Evolutionary conservation across 176 grass and related monocot species (phyloP), one percentile per base, ranked within the genome.

Genomic region (Ananas comosus): DNA sequence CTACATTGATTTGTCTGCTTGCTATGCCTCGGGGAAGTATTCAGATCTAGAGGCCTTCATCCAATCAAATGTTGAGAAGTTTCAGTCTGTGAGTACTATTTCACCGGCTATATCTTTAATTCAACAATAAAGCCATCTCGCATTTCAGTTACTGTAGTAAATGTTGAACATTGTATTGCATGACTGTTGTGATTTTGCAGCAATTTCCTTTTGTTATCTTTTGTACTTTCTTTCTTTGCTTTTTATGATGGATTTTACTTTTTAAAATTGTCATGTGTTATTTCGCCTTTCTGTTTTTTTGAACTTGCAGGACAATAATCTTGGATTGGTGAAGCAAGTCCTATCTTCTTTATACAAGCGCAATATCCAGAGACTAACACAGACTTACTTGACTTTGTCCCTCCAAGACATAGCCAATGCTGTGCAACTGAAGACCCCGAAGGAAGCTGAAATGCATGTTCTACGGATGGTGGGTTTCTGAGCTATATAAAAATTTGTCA

Each of bases 321-420:
- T 93, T 72, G 94, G 94, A 68, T 80, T 99, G 24, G 94, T 77
- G 51, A 99, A 91, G 74, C 94, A 99, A 86, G 94, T 99, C 17
- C 82, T 99, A 53, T 85, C 87, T 51, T 99, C 94, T 13, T 78
- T 99, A 74, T 99, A 93, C 80, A 99, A 91, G 65, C 76, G 80
- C 16, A 99, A 99, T 80, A 99, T 99, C 74, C 94, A 99, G 56
- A 92, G 94, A 79, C 78, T 99, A 61, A 99, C 94, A 13, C 94
- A 99, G 72, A 99, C 94, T 76, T 99, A 93, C 77, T 79, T 99
- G 71, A 99, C 94, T 53, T 72, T 99, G 76, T 99, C 94, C 63
- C 89, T 93, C 53, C 84, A 99, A 87, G 94, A 93, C 67, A 93
- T 93, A 63, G 89, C 94, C 50, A 90, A 74, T 64, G 86, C 87